phyloP scores from a whole-genome alignment of 2,329 filamentous ascomycete species.

The Alternaria gaisen region DNA sequence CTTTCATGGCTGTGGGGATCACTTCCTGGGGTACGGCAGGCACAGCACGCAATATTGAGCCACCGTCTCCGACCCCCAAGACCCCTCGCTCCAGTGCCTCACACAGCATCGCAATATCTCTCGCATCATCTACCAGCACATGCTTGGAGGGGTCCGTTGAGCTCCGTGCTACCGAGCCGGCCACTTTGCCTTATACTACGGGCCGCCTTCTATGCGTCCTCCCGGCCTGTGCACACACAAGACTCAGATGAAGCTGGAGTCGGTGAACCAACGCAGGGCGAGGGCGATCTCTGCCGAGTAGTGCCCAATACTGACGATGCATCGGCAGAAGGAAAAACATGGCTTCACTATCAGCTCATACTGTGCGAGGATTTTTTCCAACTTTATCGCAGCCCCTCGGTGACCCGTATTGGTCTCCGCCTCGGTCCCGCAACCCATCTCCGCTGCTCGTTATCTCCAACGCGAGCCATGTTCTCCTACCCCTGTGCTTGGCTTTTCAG shows the following conservation, averaged over 20 bases:
- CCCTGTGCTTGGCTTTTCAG: constrained; percentile 35
- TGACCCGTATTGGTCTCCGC: constrained; percentile 22
- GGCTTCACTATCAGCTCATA: constrained; percentile 13
- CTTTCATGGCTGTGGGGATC: constrained; percentile 26
- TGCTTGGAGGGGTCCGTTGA: constrained; percentile 6
- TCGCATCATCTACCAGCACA: constrained; percentile 18
- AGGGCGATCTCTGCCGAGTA: constrained; percentile 19
- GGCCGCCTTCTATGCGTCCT: constrained; percentile 33
- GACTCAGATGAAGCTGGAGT: constrained; percentile 26
- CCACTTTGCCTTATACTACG: constrained; percentile 21
- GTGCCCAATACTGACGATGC: constrained; percentile 14
- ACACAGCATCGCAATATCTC: constrained; percentile 27
- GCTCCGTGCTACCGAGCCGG: constrained; percentile 21
- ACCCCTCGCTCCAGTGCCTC: constrained; percentile 11
- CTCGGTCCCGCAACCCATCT: constrained; percentile 20
- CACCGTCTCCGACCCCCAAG: constrained; percentile 11
- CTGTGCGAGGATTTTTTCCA: constrained; percentile 21
- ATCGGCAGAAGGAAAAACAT: constrained; percentile 16
- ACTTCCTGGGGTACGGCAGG: constrained; percentile 32
- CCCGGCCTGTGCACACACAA: constrained; percentile 17
- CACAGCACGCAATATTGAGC: constrained; percentile 27
- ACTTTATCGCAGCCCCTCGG: constrained; percentile 22
- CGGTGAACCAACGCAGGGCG: constrained; percentile 24
- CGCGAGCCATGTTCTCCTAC: constrained; percentile 28
- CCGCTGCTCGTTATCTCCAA: constrained; percentile 28